Conservation (phyloP, 805 yeast genomes). For the Hanseniaspora jakobsenii region DNA sequence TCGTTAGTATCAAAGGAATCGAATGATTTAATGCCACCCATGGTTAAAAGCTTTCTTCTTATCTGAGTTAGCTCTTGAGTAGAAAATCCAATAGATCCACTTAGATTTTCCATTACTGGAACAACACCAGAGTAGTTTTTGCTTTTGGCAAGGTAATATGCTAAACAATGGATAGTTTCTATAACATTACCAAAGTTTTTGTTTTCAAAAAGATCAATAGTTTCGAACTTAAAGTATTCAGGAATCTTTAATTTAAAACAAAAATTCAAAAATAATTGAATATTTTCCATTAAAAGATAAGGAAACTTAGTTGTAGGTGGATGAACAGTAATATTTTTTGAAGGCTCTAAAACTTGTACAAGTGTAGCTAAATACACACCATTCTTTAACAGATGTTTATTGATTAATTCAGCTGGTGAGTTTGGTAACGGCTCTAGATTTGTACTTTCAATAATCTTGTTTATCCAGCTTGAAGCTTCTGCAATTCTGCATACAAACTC, state of each 20-base stretch:
- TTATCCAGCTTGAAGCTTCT: conserved; percentile 76
- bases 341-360: conserved; percentile 60
- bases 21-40: conserved; percentile 71
- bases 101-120: conserved; percentile 50
- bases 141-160: conserved; percentile 49
- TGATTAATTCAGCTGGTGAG: conserved; percentile 36
- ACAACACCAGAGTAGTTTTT: conserved; percentile 38
- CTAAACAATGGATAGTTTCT: conserved; percentile 81
- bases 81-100: conserved; percentile 46
- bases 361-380: conserved; percentile 79
- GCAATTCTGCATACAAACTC: conserved; percentile 70
- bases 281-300: conserved; percentile 86
- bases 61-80: conserved; percentile 59
- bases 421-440: conserved; percentile 23
- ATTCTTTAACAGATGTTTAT: conserved; percentile 56
- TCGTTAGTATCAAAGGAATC: conserved; percentile 38
- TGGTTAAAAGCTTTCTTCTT: conserved; percentile 34
- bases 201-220: conserved; percentile 84
- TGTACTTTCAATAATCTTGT: conserved; percentile 44
- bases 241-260: conserved; percentile 66
- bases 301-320: conserved; percentile 55
- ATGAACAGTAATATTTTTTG: conserved; percentile 41
- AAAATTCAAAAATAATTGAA: conserved; percentile 66
- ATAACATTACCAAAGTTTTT: conserved; percentile 89
- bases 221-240: conserved; percentile 75